Conservation (phyloP, 2,329 filamentous ascomycete genomes). For the Nemania diffusa region DNA sequence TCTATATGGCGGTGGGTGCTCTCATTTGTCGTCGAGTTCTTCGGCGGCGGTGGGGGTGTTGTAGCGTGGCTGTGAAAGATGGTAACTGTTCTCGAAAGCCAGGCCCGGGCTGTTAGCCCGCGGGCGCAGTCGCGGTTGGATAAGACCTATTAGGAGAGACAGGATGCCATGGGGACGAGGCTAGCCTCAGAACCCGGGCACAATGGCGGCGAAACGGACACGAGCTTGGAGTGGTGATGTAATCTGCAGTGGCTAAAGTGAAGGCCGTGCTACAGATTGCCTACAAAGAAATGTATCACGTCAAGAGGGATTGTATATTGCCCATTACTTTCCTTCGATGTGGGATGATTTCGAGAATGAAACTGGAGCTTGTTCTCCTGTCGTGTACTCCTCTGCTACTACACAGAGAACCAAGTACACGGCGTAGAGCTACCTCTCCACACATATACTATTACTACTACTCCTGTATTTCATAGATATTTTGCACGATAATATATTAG, state of each 20-base stretch:
- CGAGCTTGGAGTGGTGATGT: slow-evolving; percentile 2
- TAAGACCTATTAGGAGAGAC: slow-evolving; percentile 26
- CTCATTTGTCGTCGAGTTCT: not conserved
- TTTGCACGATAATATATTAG: not conserved
- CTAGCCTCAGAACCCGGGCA: slow-evolving; percentile 6
- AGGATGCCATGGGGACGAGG: slow-evolving; percentile 3
- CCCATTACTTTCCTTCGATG: slow-evolving; percentile 15
- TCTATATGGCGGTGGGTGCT: slow-evolving; percentile 16
- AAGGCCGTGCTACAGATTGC: not conserved
- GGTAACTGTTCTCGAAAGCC: slow-evolving; percentile 16
- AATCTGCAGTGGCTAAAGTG: slow-evolving; percentile 1
- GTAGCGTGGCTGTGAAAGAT: slow-evolving; percentile 23
- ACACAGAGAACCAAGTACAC: not conserved
- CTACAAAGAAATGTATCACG: not conserved
- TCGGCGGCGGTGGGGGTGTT: not conserved
- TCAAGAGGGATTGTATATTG: slow-evolving; percentile 4
- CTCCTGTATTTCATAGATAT: not conserved
- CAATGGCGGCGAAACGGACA: slow-evolving; percentile 15
- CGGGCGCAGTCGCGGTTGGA: slow-evolving; percentile 23
- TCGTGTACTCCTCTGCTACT: not conserved
- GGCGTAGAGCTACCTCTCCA: not conserved
- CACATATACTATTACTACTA: slow-evolving; percentile 7
- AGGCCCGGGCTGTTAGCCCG: slow-evolving; percentile 17
- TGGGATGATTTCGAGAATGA: slow-evolving; percentile 14
- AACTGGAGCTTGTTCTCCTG: slow-evolving; percentile 1